These are phyloP conservation scores for Candida andamanensis DNA, from an alignment of 805 yeast genomes.

Conservation along the genomic window DNA sequence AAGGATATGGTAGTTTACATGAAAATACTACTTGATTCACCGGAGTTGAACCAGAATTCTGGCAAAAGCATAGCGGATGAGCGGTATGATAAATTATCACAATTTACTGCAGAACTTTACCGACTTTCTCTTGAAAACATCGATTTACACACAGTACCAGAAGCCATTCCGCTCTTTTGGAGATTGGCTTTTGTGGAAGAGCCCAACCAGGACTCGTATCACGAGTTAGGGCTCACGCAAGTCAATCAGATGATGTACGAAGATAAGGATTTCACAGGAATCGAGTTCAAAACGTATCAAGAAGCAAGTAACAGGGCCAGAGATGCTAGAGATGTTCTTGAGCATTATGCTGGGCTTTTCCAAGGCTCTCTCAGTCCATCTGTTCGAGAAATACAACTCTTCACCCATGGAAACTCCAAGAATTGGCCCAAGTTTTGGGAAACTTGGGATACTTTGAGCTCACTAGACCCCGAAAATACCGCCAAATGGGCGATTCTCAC, in stretches of 20 bases:
- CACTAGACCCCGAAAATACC: constrained; percentile 6
- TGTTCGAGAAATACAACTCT: constrained; percentile 29
- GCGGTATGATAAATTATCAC: constrained; percentile 20
- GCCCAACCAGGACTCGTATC: background rate
- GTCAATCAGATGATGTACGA: constrained; percentile 22
- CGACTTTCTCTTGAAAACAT: constrained; percentile 21
- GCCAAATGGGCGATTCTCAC: constrained; percentile 29
- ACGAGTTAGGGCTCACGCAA: constrained; percentile 17
- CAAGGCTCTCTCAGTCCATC: constrained; percentile 13
- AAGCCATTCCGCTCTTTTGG: constrained; percentile 33
- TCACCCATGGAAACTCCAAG: constrained; percentile 34
- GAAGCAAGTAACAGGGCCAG: constrained; percentile 26
- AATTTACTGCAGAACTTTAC: constrained; percentile 22
- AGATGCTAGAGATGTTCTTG: constrained; percentile 23
- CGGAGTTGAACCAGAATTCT: constrained; percentile 10
- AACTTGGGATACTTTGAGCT: constrained; percentile 32
- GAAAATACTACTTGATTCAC: constrained; percentile 32
- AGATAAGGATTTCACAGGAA: constrained; percentile 3
- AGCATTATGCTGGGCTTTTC: no score
- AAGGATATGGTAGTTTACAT: constrained; percentile 27
- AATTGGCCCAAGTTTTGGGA: constrained; percentile 37
- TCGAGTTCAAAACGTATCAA: constrained; percentile 3
- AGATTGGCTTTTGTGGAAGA: constrained; percentile 18
- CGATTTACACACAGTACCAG: constrained; percentile 19
- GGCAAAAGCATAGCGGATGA: constrained; percentile 14